Evolutionary conservation across 345 rosid species (phyloP), one percentile per base, ranked within the genome.

Genomic region (Lepidium aucheri): DNA sequence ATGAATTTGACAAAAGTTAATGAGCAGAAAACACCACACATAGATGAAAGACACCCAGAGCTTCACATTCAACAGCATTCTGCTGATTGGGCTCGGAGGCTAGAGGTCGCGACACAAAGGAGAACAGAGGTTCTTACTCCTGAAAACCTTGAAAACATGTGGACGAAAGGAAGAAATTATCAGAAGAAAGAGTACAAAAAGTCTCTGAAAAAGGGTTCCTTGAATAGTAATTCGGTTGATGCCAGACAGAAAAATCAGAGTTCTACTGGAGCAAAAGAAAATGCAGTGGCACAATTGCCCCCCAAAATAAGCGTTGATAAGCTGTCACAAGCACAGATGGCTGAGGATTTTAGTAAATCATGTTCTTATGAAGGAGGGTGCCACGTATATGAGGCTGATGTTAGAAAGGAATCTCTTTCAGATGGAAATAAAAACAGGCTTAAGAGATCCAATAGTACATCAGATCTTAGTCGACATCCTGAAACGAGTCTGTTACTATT

Each of bases 71-170:
- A 76, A 40, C 81, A 81, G 65, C 82, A 57, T 41, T 76, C 79
- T 52, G 82, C 83, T 68, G 95, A 87, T 65, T 95, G 98, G 98
- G 96, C 94, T 60, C 81, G 83, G 68, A 47, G 67, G 69, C 82
- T 89, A 53, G 95, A 91, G 81, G 94, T 83, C 2, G 95, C 91
- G 8, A 87, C 94, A 20, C 91, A 91, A 73, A 89, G 95, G 73
- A 87, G 97, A 86, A 80, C 95, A 18, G 96, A 95, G 85, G 79
- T 95, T 85, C 98, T 95, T 67, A 64, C 83, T 15, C 99, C 99
- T 58, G 96, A 95, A 79, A 95, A 95, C 83, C 97, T 95, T 64
- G 99, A 95, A 65, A 91, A 89, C 72, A 80, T 95, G 98, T 95
- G 99, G 98, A 81, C 97, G 1, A 91, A 84, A 82, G 99, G 99